Base-by-base conservation (phyloP, 2,329 filamentous ascomycete species). In the Bimuria novae-zelandiae region DNA sequence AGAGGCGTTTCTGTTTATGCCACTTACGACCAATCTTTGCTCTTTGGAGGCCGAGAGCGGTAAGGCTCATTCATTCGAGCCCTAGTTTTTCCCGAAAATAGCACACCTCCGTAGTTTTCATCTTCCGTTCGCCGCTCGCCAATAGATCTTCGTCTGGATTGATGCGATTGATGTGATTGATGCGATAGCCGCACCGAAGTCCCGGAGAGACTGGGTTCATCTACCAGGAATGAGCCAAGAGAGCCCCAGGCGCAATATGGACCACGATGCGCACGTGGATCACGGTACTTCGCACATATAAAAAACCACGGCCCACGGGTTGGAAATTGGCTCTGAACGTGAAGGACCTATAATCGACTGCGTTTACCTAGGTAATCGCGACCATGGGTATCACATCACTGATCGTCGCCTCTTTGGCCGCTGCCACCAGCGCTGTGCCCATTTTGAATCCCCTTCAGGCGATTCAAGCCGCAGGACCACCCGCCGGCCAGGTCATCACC, bases 211-310 rank as follows among this genome's bases (percentile, higher is more conserved):
- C 49, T 43, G 49, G 39, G 32, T 47, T 54, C 53, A 53, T 68
- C 46, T 66, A 67, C 57, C 49, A 59, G 61, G 62, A 63, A 67
- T 64, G 54, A 62, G 66, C 66, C 65, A 69, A 69, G 66, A 60
- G 40, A 30, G 41, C 51, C 57, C 41, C 54, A 65, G 61, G 55
- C 51, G 21, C 32, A 44, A 54, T 50, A 47, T 50, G 14, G 29
- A 43, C 17, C 27, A 36, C 45, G 21, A 46, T 37, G 40, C 35
- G 14, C 33, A 46, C 32, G 30, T 16, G 29, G 42, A 11, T 25
- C 37, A 40, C 22, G 27, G 32, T 17, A 30, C 32, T 19, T 52
- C 40, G 27, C 29, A 19, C 21, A 44, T 65, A 66, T 61, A 54
- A 63, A 64, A 64, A 19, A 22, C 22, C 39, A 12, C 1, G 30